These are phyloP conservation scores for Microdochium paspali DNA, from an alignment of 2,329 filamentous ascomycete genomes.

Conservation along the genomic window DNA sequence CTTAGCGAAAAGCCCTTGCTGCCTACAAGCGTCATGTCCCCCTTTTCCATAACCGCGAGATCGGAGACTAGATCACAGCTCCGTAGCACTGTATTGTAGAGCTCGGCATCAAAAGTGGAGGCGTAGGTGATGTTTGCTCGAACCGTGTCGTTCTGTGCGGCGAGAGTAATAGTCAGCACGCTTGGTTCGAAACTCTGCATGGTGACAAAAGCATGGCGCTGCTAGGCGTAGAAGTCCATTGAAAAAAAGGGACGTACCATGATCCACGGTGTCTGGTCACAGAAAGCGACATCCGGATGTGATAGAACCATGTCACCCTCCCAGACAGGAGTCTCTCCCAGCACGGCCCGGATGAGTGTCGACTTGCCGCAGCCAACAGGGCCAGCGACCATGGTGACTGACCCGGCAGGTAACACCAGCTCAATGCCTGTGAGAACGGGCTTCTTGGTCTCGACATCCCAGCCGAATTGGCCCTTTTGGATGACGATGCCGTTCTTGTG, in stretches of 20 bases:
- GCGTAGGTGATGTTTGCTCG: slow-evolving; percentile 7
- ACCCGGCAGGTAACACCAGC: slow-evolving; percentile 3
- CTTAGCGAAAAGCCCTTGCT: slow-evolving; percentile 15
- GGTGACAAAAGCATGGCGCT: no score
- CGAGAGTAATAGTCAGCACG: slow-evolving; percentile 26
- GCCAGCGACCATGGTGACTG: slow-evolving; percentile 3
- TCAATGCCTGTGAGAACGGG: slow-evolving; percentile 5
- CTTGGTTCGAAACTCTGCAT: no score
- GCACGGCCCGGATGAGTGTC: slow-evolving; percentile 3
- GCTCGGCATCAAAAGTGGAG: slow-evolving; percentile 3
- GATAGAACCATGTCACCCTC: neutral
- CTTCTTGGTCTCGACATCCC: neutral
- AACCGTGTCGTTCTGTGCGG: slow-evolving; percentile 4
- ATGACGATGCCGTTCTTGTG: neutral
- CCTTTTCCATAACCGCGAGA: slow-evolving; percentile 6
- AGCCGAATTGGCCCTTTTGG: neutral
- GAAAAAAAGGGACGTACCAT: neutral
- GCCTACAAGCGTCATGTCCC: slow-evolving; percentile 13
- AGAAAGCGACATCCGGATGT: slow-evolving; percentile 4
- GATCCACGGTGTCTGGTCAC: slow-evolving; percentile 7
- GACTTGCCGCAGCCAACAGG: slow-evolving; percentile 7
- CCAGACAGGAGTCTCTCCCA: slow-evolving; percentile 2
- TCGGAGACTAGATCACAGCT: slow-evolving; percentile 6
- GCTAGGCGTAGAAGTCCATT: no score
- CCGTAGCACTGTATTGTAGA: slow-evolving; percentile 5